Conservation (phyloP, 768 basidiomycete genomes). For the Tricholoma hemisulphureum region DNA sequence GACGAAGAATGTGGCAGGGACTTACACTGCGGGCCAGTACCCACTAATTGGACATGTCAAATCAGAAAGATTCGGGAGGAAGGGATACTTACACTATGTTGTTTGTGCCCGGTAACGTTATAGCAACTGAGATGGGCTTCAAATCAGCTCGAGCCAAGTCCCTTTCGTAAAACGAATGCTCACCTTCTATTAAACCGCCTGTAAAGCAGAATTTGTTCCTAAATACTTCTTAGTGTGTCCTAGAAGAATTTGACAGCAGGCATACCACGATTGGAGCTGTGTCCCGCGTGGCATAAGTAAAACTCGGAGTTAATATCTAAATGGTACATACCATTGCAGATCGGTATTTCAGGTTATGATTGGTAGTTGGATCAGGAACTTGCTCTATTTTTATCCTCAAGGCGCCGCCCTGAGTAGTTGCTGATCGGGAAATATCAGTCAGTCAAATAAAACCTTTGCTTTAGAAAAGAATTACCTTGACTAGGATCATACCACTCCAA, state of each 20-base stretch:
- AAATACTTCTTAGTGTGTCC: neutral
- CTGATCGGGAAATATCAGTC: constrained; percentile 16
- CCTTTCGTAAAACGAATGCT: constrained; percentile 12
- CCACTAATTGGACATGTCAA: constrained; percentile 23
- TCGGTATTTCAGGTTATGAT: constrained; percentile 71
- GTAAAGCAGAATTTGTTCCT: constrained; percentile 76
- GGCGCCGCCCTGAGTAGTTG: constrained; percentile 68
- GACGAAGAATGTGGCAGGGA: neutral
- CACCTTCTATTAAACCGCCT: constrained; percentile 63
- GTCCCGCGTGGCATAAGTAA: neutral
- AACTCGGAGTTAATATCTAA: neutral
- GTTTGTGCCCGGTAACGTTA: constrained; percentile 33
- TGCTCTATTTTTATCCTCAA: constrained; percentile 67
- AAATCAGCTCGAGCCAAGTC: neutral
- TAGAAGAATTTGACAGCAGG: neutral
- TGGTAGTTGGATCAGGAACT: constrained; percentile 38
- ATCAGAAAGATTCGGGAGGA: constrained; percentile 5
- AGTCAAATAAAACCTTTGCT: too few species aligned
- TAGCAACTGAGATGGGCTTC: constrained; percentile 21
- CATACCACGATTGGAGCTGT: constrained; percentile 36
- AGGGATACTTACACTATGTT: constrained; percentile 23
- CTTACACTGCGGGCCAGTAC: constrained; percentile 43
- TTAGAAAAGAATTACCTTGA: constrained; percentile 28
- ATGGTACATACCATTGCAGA: constrained; percentile 45
- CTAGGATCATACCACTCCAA: constrained; percentile 80